A percentile compares a stretch with the other conserved stretches of the same genome.
These are phyloP conservation scores for Aureobasidium subglaciale DNA, from an alignment of 2,329 filamentous ascomycete species.

Conservation along the genomic window DNA sequence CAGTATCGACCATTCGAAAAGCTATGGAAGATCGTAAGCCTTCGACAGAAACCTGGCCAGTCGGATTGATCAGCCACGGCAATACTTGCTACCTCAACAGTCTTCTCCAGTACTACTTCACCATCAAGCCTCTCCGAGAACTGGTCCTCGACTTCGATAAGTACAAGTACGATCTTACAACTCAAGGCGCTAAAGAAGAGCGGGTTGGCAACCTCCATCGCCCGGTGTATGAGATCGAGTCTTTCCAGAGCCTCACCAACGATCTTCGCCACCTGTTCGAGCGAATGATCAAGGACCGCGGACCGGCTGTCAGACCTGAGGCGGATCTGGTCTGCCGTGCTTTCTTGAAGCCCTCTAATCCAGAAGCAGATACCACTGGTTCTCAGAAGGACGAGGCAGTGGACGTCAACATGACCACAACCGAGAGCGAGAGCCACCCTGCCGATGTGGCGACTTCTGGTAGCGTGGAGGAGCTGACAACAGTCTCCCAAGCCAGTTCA, in stretches of 20 bases:
- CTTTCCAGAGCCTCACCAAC: slow-evolving; percentile 29
- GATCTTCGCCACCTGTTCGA: slow-evolving; percentile 30
- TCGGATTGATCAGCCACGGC: slow-evolving; percentile 85
- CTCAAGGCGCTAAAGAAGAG: slow-evolving; percentile 57
- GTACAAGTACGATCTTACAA: slow-evolving; percentile 60
- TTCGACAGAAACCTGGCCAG: slow-evolving; percentile 51
- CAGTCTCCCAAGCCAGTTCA: slow-evolving; percentile 3
- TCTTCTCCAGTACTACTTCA: slow-evolving; percentile 90
- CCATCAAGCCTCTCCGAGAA: slow-evolving; percentile 71
- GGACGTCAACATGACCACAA: slow-evolving; percentile 11
- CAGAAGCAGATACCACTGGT: slow-evolving; percentile 1
- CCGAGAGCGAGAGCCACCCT: background rate
- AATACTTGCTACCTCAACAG: slow-evolving; percentile 99
- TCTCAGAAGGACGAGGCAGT: background rate
- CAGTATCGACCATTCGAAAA: slow-evolving; percentile 24
- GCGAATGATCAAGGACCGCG: slow-evolving; percentile 29
- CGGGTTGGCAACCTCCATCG: slow-evolving; percentile 69
- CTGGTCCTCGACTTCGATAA: slow-evolving; percentile 71
- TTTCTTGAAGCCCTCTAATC: slow-evolving; percentile 22
- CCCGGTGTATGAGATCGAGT: slow-evolving; percentile 26
- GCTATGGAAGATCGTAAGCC: slow-evolving; percentile 20
- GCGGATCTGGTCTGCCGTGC: slow-evolving; percentile 30
- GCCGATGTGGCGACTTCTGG: slow-evolving; percentile 20
- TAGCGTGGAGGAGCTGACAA: slow-evolving; percentile 16
- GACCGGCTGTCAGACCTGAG: slow-evolving; percentile 26